These are phyloP conservation scores for Geotrichum aggregatum DNA, from an alignment of 1,139 yeast genomes.

Conservation along the genomic window DNA sequence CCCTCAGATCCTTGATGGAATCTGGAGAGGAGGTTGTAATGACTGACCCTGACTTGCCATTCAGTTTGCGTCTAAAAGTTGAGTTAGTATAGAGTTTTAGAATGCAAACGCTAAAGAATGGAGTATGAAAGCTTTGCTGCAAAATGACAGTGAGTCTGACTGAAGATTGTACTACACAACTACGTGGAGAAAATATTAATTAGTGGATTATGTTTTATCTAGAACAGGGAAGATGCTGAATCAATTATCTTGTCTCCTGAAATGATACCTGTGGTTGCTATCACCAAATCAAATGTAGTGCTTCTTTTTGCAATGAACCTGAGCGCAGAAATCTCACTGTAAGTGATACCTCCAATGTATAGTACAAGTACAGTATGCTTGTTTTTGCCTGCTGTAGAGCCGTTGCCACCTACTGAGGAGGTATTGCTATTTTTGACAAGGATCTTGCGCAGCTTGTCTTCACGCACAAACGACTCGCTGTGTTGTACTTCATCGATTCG, in stretches of 20 bases:
- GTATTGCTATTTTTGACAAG: conserved; percentile 32
- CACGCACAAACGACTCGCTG: conserved; percentile 32
- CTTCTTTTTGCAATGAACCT: conserved; percentile 48
- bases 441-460: conserved; percentile 38
- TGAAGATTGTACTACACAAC: background rate
- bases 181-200: background rate
- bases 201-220: background rate
- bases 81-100: conserved; percentile 23
- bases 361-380: conserved; percentile 45
- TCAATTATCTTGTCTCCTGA: conserved; percentile 45
- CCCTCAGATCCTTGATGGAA: conserved; percentile 42
- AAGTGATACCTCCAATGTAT: conserved; percentile 75
- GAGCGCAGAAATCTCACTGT: conserved; percentile 68
- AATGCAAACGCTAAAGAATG: too few relatives aligned
- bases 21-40: conserved; percentile 51
- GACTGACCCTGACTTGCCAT: conserved; percentile 56
- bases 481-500: conserved; percentile 38
- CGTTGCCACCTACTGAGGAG: conserved; percentile 31
- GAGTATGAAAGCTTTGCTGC: too few relatives aligned
- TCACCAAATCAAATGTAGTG: conserved; percentile 41
- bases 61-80: conserved; percentile 38
- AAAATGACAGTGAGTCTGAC: too few relatives aligned
- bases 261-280: conserved; percentile 57
- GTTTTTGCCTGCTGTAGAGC: conserved; percentile 25
- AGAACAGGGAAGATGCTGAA: conserved; percentile 21